phyloP scores from a whole-genome alignment of 306 rosid species.

The Sophora flavescens region DNA sequence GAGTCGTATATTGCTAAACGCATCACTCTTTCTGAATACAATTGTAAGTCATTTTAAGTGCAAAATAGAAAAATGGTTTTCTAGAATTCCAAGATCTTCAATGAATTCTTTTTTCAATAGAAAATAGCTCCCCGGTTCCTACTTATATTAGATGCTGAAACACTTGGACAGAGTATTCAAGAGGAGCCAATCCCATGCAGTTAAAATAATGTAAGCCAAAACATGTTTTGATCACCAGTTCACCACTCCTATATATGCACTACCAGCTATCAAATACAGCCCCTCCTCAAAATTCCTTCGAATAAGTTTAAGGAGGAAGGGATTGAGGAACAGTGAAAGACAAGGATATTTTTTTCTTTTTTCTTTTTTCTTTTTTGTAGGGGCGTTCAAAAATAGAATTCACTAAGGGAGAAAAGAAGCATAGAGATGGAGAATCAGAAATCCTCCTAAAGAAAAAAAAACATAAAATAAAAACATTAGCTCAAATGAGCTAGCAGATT shows the following conservation, averaged over 20 bases:
- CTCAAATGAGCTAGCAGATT: background rate
- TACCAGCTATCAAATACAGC: background rate
- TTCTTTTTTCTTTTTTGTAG: no score
- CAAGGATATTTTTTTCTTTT: background rate
- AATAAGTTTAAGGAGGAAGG: background rate
- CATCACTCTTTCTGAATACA: background rate
- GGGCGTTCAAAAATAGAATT: background rate
- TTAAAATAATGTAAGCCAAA: background rate
- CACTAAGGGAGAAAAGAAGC: background rate
- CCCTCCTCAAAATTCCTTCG: background rate
- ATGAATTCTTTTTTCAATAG: background rate
- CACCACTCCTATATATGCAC: background rate
- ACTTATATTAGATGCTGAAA: background rate
- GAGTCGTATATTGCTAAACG: slow-evolving; percentile 26
- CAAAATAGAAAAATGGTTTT: slow-evolving; percentile 18
- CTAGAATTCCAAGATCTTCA: slow-evolving; percentile 21
- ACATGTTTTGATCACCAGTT: background rate
- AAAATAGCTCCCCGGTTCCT: background rate
- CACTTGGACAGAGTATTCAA: background rate
- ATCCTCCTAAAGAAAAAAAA: background rate
- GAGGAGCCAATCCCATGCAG: background rate
- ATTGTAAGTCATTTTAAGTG: background rate
- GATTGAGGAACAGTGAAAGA: background rate
- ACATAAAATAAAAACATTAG: background rate
- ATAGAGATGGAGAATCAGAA: background rate